phyloP scores from a whole-genome alignment of 345 rosid species.

The Crucihimalaya himalaica region DNA sequence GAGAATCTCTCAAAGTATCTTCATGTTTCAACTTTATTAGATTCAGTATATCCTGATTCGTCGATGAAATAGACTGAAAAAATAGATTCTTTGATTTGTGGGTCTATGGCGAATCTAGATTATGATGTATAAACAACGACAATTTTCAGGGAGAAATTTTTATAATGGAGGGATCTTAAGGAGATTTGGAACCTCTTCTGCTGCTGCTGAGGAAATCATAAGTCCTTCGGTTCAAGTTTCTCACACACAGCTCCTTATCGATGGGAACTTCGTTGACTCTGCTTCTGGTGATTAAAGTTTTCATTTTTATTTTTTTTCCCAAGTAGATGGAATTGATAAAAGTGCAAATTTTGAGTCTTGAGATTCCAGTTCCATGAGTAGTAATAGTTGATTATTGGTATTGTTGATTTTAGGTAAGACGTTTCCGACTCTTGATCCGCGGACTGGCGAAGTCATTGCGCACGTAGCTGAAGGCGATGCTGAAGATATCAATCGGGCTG shows the following conservation, averaged over 20 bases:
- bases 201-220: conserved; percentile 69
- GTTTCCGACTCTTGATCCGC: conserved; percentile 85
- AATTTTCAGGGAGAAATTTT: conserved; percentile 46
- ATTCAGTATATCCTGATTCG: not conserved
- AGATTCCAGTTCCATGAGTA: not conserved
- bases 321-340: not conserved
- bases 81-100: not conserved
- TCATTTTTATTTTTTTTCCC: not conserved
- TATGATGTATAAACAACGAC: conserved; percentile 9
- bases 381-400: not conserved
- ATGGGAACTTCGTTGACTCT: conserved; percentile 85
- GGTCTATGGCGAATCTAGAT: not conserved
- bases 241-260: conserved; percentile 69
- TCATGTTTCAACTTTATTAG: not conserved
- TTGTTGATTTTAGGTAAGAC: conserved; percentile 54
- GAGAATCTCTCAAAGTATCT: not conserved
- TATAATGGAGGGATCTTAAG: conserved; percentile 39
- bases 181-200: conserved; percentile 64
- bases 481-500: conserved; percentile 86
- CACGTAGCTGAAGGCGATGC: conserved; percentile 92
- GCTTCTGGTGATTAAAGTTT: conserved; percentile 69
- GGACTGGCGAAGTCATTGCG: conserved; percentile 87
- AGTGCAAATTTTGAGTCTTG: not conserved
- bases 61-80: not conserved
- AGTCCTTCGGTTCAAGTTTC: conserved; percentile 65